Conservation (phyloP, 768 basidiomycete genomes). For the Tulasnella sp. region DNA sequence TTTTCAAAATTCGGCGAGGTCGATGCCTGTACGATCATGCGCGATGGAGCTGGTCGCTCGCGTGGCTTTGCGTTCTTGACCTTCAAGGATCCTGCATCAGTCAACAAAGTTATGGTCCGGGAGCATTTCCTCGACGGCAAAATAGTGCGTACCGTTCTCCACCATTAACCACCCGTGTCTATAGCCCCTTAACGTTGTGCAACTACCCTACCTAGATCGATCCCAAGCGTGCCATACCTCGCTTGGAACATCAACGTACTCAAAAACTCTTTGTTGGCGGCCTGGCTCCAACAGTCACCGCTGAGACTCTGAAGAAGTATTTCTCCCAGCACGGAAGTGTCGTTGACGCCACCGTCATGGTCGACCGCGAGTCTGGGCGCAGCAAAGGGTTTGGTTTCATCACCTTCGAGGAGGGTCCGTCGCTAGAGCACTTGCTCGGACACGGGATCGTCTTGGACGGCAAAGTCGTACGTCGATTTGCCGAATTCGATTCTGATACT, state of each 20-base stretch:
- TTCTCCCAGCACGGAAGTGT: slow-evolving; percentile 95
- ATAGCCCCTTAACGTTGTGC: not conserved
- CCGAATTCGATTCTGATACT: not conserved
- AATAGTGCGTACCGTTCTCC: slow-evolving; percentile 66
- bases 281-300: slow-evolving; percentile 87
- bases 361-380: slow-evolving; percentile 91
- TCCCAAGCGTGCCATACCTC: slow-evolving; percentile 97
- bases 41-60: slow-evolving; percentile 91
- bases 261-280: slow-evolving; percentile 97
- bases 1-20: slow-evolving; percentile 97
- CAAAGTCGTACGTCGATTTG: slow-evolving; percentile 69
- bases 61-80: slow-evolving; percentile 98
- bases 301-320: slow-evolving; percentile 90
- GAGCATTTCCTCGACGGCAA: slow-evolving; percentile 97
- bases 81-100: slow-evolving; percentile 88
- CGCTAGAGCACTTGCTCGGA: slow-evolving; percentile 85
- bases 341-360: slow-evolving; percentile 98
- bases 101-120: slow-evolving; percentile 93
- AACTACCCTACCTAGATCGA: slow-evolving; percentile 70
- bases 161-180: slow-evolving; percentile 30
- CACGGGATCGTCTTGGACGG: slow-evolving; percentile 93
- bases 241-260: slow-evolving; percentile 90
- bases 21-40: slow-evolving; percentile 98
- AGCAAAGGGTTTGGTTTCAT: slow-evolving; percentile 99
- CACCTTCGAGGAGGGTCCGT: slow-evolving; percentile 85